These are phyloP conservation scores for Saraca asoca DNA, from an alignment of 331 rosid genomes.

Conservation along the genomic window DNA sequence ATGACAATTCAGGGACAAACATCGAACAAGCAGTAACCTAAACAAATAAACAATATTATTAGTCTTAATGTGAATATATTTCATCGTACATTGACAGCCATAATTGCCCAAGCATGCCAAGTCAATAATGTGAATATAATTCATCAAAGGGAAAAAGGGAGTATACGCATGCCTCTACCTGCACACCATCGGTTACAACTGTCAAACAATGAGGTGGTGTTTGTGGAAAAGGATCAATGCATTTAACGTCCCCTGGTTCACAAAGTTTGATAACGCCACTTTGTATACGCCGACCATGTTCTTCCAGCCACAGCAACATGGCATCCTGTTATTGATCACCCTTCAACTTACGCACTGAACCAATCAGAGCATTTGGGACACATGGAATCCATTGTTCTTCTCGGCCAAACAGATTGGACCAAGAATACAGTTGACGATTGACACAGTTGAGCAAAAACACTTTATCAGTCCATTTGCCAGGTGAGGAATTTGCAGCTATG, in stretches of 20 bases:
- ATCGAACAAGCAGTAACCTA: slow-evolving; percentile 83
- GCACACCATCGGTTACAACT: slow-evolving; percentile 73
- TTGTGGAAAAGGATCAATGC: slow-evolving; percentile 76
- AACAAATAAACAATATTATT: background rate
- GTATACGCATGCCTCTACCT: slow-evolving; percentile 49
- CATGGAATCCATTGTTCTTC: slow-evolving; percentile 74
- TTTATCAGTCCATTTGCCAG: slow-evolving; percentile 32
- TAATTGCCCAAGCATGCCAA: too few species aligned
- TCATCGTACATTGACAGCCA: background rate
- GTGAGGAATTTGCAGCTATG: slow-evolving; percentile 62
- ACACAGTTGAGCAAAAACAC: slow-evolving; percentile 71
- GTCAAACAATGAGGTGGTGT: slow-evolving; percentile 69
- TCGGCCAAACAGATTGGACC: slow-evolving; percentile 50
- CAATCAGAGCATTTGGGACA: slow-evolving; percentile 64
- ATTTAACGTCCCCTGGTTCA: slow-evolving; percentile 41
- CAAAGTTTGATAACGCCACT: slow-evolving; percentile 65
- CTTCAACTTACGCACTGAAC: slow-evolving; percentile 43
- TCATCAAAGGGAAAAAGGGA: too few species aligned
- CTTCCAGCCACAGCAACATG: slow-evolving; percentile 90
- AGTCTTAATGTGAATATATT: slow-evolving; percentile 28
- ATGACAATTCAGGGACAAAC: slow-evolving; percentile 62
- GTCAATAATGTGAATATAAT: too few species aligned
- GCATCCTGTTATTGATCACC: slow-evolving; percentile 68
- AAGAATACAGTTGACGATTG: slow-evolving; percentile 70
- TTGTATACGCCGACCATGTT: slow-evolving; percentile 76